Percentiles rank a stretch among this genome's conserved stretches.
phyloP scores from a whole-genome alignment of 495 filamentous ascomycete genomes.

The Apiosordaria backusii region DNA sequence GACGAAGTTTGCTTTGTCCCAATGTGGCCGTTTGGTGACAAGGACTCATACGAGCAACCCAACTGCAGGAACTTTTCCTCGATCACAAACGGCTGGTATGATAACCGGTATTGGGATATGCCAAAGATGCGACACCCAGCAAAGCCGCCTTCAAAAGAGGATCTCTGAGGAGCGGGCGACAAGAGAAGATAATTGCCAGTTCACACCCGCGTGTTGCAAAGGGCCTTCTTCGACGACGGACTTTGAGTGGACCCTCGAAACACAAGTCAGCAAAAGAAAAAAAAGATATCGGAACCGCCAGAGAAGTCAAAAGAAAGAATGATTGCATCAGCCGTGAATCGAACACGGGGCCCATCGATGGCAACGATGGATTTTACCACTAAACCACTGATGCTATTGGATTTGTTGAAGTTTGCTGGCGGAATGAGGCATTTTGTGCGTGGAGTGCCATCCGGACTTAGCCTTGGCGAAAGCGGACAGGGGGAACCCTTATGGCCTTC shows the following conservation, averaged over 20 bases:
- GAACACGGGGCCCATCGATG: conserved; percentile 54
- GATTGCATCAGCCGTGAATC: conserved; percentile 47
- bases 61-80: conserved; percentile 20
- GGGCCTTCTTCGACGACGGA: too few species aligned
- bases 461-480: background rate
- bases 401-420: conserved; percentile 12
- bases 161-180: background rate
- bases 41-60: conserved; percentile 16
- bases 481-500: background rate
- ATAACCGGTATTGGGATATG: conserved; percentile 12
- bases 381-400: conserved; percentile 44
- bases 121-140: background rate
- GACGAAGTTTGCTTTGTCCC: conserved; percentile 65
- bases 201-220: background rate
- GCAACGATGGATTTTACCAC: conserved; percentile 53
- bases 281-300: background rate
- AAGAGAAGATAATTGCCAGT: background rate
- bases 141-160: background rate
- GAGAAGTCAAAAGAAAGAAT: conserved; percentile 18
- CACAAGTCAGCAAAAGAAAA: background rate
- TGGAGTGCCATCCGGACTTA: background rate
- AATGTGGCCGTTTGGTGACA: conserved; percentile 60
- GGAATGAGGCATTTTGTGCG: background rate
- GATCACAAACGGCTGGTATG: conserved; percentile 3
- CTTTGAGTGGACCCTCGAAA: background rate